Base-by-base conservation (phyloP, 2,329 filamentous ascomycete genomes). In the Monilinia fructigena region DNA sequence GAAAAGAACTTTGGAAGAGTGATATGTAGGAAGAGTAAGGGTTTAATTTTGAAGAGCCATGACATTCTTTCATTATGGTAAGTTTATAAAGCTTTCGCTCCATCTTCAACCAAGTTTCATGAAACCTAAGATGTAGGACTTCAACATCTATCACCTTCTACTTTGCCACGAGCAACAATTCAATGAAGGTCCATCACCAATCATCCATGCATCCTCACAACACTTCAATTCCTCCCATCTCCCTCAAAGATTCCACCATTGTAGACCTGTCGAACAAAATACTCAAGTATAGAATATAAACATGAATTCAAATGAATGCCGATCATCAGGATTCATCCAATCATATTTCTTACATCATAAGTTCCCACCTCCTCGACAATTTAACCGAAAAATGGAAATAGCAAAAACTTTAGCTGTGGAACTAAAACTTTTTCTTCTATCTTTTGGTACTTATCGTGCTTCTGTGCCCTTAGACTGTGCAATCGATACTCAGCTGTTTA, bases 381-480 rank as follows among this genome's bases (percentile, higher is more conserved):
- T 71, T 73, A 68, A 68, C 72, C 65, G 54, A 68, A 71, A 71
- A 70, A 62, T 38, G 68, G 70, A 68, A 67, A 72, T 67, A 64
- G 47, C 45, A 66, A 60, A 23, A 52, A 35, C 28, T 60, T 59
- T 59, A 42, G 53, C 28, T 7, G 20, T 12, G 16, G 52, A 35
- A 50, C 35, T 16, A 26, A 42, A 47, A 58, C 11, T 54, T 35
- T 54, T 54, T 12, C 10, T 35, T 54, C 68, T 52, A 64, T 35
- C 31, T 35, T 8, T 35, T 35, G 31, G 31, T 35, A 59, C 59
- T 62, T 38, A 61, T 50, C 54, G 28, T 35, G 6, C 4, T 26
- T n/a, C 14, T 31, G 28, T 14, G 40, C 40, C 20, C 38, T 20
- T 42, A 4, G 8, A 11, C 28, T 45, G 28, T 28, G 31, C 31